Percentiles rank a stretch among this genome's conserved stretches.
Evolutionary conservation across 2,329 filamentous ascomycete genomes (phyloP).

Genomic region (Pseudogymnoascus sp.): DNA sequence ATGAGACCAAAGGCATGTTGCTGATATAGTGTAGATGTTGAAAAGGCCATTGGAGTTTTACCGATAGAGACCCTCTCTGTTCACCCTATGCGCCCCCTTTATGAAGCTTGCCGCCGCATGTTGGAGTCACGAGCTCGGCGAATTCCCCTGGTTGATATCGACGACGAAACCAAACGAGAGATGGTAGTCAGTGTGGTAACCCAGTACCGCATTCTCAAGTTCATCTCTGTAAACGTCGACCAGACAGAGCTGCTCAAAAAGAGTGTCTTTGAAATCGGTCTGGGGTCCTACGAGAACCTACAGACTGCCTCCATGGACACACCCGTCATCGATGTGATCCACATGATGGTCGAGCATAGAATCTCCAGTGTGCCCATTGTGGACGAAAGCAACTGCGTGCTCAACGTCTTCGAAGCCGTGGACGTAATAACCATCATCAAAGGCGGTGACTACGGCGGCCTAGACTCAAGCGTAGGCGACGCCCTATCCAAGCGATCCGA

Average conservation of each 20-base stretch:
- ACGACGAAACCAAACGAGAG: slow-evolving; percentile 86
- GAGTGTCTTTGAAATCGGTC: slow-evolving; percentile 70
- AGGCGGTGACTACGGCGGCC: slow-evolving; percentile 83
- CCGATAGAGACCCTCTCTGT: slow-evolving; percentile 96
- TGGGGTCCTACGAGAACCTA: slow-evolving; percentile 78
- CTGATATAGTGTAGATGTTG: slow-evolving; percentile 60
- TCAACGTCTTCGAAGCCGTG: slow-evolving; percentile 96
- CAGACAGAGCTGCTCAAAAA: slow-evolving; percentile 82
- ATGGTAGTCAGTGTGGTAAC: slow-evolving; percentile 96
- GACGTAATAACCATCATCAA: slow-evolving; percentile 96
- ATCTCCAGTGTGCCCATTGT: slow-evolving; percentile 94
- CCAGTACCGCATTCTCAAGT: slow-evolving; percentile 97
- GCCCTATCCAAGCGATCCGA: slow-evolving; percentile 79
- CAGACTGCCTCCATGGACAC: slow-evolving; percentile 82
- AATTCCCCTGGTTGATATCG: slow-evolving; percentile 87
- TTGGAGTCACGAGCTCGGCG: slow-evolving; percentile 84
- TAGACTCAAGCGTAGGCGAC: slow-evolving; percentile 79
- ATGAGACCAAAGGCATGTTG: slow-evolving; percentile 10
- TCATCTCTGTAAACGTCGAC: slow-evolving; percentile 88
- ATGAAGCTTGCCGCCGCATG: slow-evolving; percentile 93
- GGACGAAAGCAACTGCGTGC: slow-evolving; percentile 65
- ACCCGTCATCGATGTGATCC: slow-evolving; percentile 88
- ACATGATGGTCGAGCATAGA: slow-evolving; percentile 83
- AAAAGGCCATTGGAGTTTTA: slow-evolving; percentile 82
- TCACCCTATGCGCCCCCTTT: slow-evolving; percentile 80